A percentile compares a stretch with the other conserved stretches of the same genome.
Evolutionary conservation across 805 yeast genomes (phyloP).

Genomic region (Metschnikowia dekortorum): DNA sequence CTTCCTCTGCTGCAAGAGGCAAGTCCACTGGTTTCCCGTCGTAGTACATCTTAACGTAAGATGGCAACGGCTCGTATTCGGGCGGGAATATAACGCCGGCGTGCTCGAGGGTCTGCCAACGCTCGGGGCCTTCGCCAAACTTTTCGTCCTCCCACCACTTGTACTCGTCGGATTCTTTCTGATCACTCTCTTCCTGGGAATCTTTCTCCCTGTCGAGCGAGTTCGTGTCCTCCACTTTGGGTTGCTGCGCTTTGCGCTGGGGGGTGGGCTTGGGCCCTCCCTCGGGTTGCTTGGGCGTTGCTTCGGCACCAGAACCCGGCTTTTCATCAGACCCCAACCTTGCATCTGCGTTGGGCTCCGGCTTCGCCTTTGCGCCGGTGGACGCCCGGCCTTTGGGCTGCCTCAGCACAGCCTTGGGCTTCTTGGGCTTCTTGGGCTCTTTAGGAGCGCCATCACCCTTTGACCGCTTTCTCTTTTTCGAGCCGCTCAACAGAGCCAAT

Average conservation of each 20-base stretch:
- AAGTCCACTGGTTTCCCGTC: constrained; percentile 71
- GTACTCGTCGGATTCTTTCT: constrained; percentile 39
- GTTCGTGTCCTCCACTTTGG: background rate
- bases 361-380: background rate
- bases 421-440: constrained; percentile 1
- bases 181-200: constrained; percentile 10
- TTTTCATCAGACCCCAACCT: too few species aligned
- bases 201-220: constrained; percentile 2
- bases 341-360: background rate
- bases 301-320: too few species aligned
- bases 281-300: background rate
- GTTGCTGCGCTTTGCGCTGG: background rate
- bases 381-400: background rate
- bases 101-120: constrained; percentile 86
- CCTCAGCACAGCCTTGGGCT: background rate
- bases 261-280: too few species aligned
- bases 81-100: constrained; percentile 94
- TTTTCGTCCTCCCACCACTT: constrained; percentile 86
- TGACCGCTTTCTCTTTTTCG: background rate
- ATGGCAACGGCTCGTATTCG: constrained; percentile 80
- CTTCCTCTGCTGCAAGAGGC: constrained; percentile 87
- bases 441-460: constrained; percentile 1
- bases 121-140: constrained; percentile 60
- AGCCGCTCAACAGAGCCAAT: constrained; percentile 10
- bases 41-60: constrained; percentile 67